A percentile compares a stretch with the other conserved stretches of the same genome.
Evolutionary conservation across 2,329 filamentous ascomycete species (phyloP).

Genomic region (Biscogniauxia mediterranea): DNA sequence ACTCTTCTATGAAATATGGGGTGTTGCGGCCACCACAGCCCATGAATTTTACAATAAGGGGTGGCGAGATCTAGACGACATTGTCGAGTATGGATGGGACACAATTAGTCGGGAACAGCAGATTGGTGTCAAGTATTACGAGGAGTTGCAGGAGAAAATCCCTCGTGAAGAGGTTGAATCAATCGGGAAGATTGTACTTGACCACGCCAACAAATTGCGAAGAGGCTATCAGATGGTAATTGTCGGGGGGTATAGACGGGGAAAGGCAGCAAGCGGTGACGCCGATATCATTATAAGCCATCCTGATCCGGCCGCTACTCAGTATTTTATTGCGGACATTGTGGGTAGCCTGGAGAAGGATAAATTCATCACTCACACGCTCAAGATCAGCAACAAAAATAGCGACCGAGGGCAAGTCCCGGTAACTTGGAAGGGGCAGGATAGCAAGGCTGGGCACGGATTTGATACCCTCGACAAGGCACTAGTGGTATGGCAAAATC

Average conservation of each 20-base stretch:
- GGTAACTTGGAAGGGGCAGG: slow-evolving; percentile 50
- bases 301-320: slow-evolving; percentile 65
- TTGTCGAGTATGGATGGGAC: slow-evolving; percentile 80
- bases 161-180: slow-evolving; percentile 69
- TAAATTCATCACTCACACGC: slow-evolving; percentile 76
- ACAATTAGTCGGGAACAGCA: slow-evolving; percentile 77
- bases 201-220: slow-evolving; percentile 64
- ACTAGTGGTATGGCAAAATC: slow-evolving; percentile 86
- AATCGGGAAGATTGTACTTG: slow-evolving; percentile 63
- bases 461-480: slow-evolving; percentile 93
- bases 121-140: slow-evolving; percentile 91
- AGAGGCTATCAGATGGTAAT: slow-evolving; percentile 57
- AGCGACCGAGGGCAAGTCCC: slow-evolving; percentile 69
- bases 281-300: slow-evolving; percentile 86
- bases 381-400: slow-evolving; percentile 67
- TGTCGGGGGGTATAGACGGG: slow-evolving; percentile 79
- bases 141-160: slow-evolving; percentile 74
- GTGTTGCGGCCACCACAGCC: slow-evolving; percentile 81
- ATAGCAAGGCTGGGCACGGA: slow-evolving; percentile 49
- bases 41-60: slow-evolving; percentile 76
- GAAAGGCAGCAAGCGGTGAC: slow-evolving; percentile 72
- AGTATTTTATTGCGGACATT: slow-evolving; percentile 68
- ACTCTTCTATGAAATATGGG: slow-evolving; percentile 83
- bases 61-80: slow-evolving; percentile 82
- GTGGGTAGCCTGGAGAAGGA: slow-evolving; percentile 67